Conservation (phyloP, 2,329 filamentous ascomycete genomes). For the Penicillium sp. region DNA sequence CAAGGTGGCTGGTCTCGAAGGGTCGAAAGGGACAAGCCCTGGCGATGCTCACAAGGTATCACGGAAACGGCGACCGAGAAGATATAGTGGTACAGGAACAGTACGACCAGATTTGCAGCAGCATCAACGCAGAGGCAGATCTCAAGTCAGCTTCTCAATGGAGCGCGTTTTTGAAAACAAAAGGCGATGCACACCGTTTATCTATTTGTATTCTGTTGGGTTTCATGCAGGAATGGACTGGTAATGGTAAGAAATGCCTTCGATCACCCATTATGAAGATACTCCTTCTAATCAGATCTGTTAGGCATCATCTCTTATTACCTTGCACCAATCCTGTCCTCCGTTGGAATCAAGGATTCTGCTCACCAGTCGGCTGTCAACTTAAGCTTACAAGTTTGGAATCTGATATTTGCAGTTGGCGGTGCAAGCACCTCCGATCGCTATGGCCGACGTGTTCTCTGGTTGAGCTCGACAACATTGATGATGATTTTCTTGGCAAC, state of each 20-base stretch:
- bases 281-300: not conserved
- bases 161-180: conserved; percentile 21
- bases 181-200: conserved; percentile 25
- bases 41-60: conserved; percentile 62
- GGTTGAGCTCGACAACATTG: conserved; percentile 22
- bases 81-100: conserved; percentile 28
- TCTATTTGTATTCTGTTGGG: conserved; percentile 26
- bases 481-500: conserved; percentile 30
- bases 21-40: conserved; percentile 62
- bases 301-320: conserved; percentile 39
- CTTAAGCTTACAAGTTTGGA: conserved; percentile 26
- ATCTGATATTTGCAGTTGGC: conserved; percentile 24
- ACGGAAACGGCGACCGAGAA: conserved; percentile 54
- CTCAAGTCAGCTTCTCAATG: conserved; percentile 18
- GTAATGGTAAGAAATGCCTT: conserved; percentile 27
- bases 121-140: conserved; percentile 22
- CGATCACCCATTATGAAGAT: not conserved
- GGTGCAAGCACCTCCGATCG: conserved; percentile 27
- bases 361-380: conserved; percentile 33
- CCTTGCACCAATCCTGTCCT: conserved; percentile 40
- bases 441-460: conserved; percentile 27
- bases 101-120: conserved; percentile 30
- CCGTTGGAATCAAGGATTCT: conserved; percentile 35
- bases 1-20: conserved; percentile 65
- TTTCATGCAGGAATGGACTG: conserved; percentile 34